Conservation (phyloP, 148 eudicot genomes). For the Polygonum maritimum region DNA sequence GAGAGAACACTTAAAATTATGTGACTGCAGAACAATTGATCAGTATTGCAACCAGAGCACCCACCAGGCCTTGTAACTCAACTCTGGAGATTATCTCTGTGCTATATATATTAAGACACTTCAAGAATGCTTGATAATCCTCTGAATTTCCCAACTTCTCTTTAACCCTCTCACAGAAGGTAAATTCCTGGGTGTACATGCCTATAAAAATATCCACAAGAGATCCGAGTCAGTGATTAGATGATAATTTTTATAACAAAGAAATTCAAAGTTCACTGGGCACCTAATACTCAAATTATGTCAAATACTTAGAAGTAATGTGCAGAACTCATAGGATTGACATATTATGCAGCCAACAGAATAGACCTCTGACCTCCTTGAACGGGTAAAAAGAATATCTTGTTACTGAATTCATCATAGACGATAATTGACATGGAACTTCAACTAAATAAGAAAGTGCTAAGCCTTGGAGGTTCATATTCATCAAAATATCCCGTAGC, state of each 20-base stretch:
- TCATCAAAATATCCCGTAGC: neutral
- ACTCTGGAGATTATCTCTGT: slow-evolving; percentile 82
- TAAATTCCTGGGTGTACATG: slow-evolving; percentile 61
- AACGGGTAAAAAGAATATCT: neutral
- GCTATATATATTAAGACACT: slow-evolving; percentile 95
- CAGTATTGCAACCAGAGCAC: slow-evolving; percentile 13
- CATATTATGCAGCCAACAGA: neutral
- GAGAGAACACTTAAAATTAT: neutral
- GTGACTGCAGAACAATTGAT: neutral
- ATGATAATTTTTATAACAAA: neutral
- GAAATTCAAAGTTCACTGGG: neutral
- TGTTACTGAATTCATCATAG: neutral
- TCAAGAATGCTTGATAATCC: slow-evolving; percentile 94
- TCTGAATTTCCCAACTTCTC: slow-evolving; percentile 62
- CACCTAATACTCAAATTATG: neutral
- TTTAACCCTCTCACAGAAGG: slow-evolving; percentile 91
- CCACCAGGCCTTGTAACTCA: slow-evolving; percentile 83
- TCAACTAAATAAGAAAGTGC: neutral
- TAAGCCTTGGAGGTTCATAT: neutral
- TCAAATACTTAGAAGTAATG: neutral
- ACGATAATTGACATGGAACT: neutral
- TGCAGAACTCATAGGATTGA: neutral
- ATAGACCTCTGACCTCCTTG: neutral
- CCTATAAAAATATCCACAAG: slow-evolving; percentile 34
- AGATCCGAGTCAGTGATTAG: slow-evolving; percentile 7